A percentile compares a stretch with the other conserved stretches of the same genome.
Conservation (phyloP, 2,329 filamentous ascomycete genomes). For the Sphaerulina vaccinii region DNA sequence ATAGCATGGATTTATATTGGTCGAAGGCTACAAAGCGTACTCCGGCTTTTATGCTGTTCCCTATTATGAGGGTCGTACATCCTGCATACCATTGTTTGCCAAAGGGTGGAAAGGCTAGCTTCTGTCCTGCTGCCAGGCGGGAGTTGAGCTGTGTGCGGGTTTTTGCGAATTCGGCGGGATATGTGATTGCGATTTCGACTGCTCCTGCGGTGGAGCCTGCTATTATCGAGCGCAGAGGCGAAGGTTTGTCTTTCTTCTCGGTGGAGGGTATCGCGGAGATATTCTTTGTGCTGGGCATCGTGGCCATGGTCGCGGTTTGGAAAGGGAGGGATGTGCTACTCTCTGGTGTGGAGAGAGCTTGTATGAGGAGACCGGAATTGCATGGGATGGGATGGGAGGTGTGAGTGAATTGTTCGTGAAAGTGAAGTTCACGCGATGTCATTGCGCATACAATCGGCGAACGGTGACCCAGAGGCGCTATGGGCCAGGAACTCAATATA, state of each 20-base stretch:
- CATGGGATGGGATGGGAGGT: not conserved
- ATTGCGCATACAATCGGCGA: conserved; percentile 8
- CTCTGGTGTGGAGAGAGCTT: not conserved
- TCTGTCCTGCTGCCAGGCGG: conserved; percentile 74
- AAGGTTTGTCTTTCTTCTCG: conserved; percentile 56
- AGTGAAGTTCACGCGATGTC: not conserved
- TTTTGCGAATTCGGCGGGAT: conserved; percentile 95
- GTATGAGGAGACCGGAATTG: not conserved
- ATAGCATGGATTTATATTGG: conserved; percentile 80
- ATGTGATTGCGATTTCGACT: conserved; percentile 92
- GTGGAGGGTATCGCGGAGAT: conserved; percentile 11
- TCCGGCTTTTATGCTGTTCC: conserved; percentile 93
- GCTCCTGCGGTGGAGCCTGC: conserved; percentile 92
- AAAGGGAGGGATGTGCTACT: not conserved
- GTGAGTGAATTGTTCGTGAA: not conserved
- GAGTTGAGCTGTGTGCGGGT: conserved; percentile 91
- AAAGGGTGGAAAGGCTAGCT: conserved; percentile 92
- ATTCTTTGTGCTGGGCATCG: conserved; percentile 27
- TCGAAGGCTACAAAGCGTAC: conserved; percentile 97
- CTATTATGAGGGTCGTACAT: conserved; percentile 94
- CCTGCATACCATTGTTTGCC: conserved; percentile 95
- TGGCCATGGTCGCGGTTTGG: conserved; percentile 18
- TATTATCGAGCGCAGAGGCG: conserved; percentile 81
- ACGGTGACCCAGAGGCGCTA: no score
- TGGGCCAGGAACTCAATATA: no score